phyloP scores from a whole-genome alignment of 192 early-diverging fungal species.

The Coemansia sp. region DNA sequence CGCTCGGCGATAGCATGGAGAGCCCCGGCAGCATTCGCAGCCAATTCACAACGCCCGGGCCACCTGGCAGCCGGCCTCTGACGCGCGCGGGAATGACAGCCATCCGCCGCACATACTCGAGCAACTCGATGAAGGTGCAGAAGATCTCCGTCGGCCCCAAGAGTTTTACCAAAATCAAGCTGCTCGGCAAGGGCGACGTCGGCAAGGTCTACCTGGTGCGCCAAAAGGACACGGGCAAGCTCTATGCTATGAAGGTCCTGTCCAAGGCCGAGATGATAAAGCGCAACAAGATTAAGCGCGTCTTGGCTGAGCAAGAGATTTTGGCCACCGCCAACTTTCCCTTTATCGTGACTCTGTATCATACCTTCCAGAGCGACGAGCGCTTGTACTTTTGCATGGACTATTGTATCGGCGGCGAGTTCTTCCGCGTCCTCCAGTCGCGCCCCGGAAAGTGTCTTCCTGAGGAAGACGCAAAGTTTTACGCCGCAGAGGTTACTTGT shows the following conservation, averaged over 20 bases:
- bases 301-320: conserved; percentile 96
- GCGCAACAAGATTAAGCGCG: conserved; percentile 97
- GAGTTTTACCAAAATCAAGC: conserved; percentile 85
- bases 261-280: conserved; percentile 98
- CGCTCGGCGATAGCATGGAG: conserved; percentile 43
- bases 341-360: conserved; percentile 90
- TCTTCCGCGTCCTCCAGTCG: conserved; percentile 85
- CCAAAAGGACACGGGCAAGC: conserved; percentile 75
- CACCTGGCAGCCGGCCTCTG: conserved; percentile 40
- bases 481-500: conserved; percentile 95
- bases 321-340: conserved; percentile 86
- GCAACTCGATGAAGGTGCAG: conserved; percentile 79
- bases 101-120: conserved; percentile 80
- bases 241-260: conserved; percentile 98
- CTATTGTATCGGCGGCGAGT: conserved; percentile 89
- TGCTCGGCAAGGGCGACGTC: conserved; percentile 97
- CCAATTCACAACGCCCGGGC: conserved; percentile 25
- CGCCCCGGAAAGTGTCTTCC: conserved; percentile 85
- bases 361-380: conserved; percentile 86
- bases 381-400: conserved; percentile 91
- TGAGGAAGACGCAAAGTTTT: conserved; percentile 94
- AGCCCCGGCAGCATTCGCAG: conserved; percentile 53
- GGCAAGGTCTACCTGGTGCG: conserved; percentile 96
- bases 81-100: conserved; percentile 50
- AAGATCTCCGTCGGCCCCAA: conserved; percentile 83